These are phyloP conservation scores for Fraxinus pennsylvanica DNA, from an alignment of 257 asterid species.

Conservation along the genomic window DNA sequence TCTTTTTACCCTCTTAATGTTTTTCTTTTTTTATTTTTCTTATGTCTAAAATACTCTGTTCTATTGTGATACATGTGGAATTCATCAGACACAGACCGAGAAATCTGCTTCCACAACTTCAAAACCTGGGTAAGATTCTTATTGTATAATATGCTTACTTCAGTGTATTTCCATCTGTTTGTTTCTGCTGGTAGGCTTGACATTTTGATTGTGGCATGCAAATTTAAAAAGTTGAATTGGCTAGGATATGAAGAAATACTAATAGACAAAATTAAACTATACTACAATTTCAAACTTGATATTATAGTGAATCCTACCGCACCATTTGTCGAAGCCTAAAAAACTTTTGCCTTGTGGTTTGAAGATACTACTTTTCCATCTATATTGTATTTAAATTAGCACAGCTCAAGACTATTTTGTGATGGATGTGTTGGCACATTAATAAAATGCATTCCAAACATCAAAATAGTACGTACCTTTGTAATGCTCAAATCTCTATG, in stretches of 20 bases:
- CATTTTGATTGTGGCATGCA: background rate
- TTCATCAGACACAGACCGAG: slow-evolving; percentile 49
- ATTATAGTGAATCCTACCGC: slow-evolving; percentile 7
- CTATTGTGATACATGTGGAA: slow-evolving; percentile 6
- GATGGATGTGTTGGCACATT: background rate
- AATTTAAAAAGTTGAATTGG: background rate
- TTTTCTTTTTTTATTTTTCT: background rate
- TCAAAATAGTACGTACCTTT: background rate
- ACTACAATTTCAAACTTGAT: background rate
- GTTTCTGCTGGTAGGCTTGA: background rate
- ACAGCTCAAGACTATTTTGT: background rate
- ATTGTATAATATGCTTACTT: slow-evolving; percentile 2
- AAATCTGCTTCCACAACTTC: slow-evolving; percentile 49
- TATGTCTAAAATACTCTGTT: background rate
- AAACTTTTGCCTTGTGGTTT: background rate
- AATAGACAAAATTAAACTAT: background rate
- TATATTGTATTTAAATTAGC: background rate
- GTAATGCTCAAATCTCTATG: background rate
- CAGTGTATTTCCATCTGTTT: background rate
- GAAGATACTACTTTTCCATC: slow-evolving; percentile 1
- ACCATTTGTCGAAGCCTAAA: background rate
- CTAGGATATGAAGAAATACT: background rate
- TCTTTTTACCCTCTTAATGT: background rate
- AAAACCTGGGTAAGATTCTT: slow-evolving; percentile 57
- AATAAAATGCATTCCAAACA: background rate